phyloP scores from a whole-genome alignment of 768 basidiomycete genomes.

The Kwoniella mangroviensis region DNA sequence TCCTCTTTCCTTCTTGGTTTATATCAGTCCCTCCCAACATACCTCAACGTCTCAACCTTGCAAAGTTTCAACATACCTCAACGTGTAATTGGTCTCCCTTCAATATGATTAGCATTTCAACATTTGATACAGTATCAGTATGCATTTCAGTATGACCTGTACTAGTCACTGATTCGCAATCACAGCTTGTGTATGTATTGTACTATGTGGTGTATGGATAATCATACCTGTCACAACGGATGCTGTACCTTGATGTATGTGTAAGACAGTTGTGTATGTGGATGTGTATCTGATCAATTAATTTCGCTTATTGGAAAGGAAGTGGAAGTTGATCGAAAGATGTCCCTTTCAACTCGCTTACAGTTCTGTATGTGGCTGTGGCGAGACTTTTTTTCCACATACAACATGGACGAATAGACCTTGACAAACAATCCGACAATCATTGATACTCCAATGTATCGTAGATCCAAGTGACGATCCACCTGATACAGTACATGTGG shows the following conservation, averaged over 20 bases:
- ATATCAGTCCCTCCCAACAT: no score
- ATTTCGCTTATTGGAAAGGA: neutral
- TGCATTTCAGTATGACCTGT: neutral
- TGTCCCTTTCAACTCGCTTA: no score
- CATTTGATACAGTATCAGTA: neutral
- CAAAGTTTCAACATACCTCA: neutral
- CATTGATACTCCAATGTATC: neutral
- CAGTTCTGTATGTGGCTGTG: neutral
- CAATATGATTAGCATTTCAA: neutral
- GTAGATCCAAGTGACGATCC: no score
- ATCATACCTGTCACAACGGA: no score
- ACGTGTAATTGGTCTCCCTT: neutral
- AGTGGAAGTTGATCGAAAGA: neutral
- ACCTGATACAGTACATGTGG: neutral
- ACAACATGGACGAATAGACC: no score
- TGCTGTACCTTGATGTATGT: no score
- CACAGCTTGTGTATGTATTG: no score
- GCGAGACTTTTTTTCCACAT: neutral
- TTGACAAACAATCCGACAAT: neutral
- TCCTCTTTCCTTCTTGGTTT: no score
- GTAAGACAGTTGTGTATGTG: neutral
- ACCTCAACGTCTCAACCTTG: no score
- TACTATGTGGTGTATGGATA: no score
- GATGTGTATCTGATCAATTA: neutral
- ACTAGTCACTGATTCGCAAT: no score